Conservation (phyloP, 208 protist species). For the Acanthamoeba castellanii region DNA sequence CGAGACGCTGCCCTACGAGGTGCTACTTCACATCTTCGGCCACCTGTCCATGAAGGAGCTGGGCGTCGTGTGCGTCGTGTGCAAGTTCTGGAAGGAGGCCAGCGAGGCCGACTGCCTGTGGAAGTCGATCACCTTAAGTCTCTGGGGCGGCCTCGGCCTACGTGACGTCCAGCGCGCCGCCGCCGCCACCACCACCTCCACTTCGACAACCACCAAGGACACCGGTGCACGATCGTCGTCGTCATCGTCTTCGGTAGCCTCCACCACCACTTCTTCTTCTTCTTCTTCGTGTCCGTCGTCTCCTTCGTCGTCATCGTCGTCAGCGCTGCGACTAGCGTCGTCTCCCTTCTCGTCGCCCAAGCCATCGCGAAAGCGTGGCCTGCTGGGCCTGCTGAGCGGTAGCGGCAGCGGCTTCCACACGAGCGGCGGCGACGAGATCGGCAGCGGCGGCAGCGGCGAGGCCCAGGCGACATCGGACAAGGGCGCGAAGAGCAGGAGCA, state of each 20-base stretch:
- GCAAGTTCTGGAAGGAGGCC: conserved; percentile 25
- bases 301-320: too few relatives aligned
- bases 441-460: neutral
- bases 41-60: conserved; percentile 13
- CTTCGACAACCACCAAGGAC: too few relatives aligned
- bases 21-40: conserved; percentile 20
- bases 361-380: neutral
- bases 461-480: neutral
- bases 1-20: conserved; percentile 25
- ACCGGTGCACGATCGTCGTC: too few relatives aligned
- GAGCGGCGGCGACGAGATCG: neutral
- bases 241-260: too few relatives aligned
- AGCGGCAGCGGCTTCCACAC: neutral
- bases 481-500: neutral
- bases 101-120: conserved; percentile 52
- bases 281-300: too few relatives aligned
- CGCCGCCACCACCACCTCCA: neutral
- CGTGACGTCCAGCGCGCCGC: conserved; percentile 11
- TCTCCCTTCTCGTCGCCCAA: neutral
- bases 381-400: neutral
- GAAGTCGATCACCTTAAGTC: conserved; percentile 23
- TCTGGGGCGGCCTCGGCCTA: conserved; percentile 36
- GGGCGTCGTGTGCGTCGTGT: conserved; percentile 4
- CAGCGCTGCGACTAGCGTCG: neutral
- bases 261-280: too few relatives aligned